Conservation (phyloP, 2,329 filamentous ascomycete genomes). For the Aspergillus latus region DNA sequence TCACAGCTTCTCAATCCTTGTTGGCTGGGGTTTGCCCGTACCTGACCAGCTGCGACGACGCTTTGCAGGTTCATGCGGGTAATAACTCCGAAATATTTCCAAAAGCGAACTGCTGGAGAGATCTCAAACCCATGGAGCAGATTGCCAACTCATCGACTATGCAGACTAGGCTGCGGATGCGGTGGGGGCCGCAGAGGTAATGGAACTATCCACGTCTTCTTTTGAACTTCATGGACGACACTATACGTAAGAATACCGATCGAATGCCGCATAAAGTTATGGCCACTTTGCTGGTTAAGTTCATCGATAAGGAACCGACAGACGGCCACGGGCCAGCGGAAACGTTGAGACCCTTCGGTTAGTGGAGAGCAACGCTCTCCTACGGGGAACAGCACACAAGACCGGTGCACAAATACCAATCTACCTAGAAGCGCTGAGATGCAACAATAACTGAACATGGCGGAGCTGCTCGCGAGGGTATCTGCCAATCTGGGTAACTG, state of each 20-base stretch:
- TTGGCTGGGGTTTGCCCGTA: neutral
- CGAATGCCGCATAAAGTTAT: neutral
- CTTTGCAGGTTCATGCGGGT: neutral
- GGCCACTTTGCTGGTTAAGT: neutral
- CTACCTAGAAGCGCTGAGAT: neutral
- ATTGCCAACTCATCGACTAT: slow-evolving; percentile 10
- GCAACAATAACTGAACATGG: neutral
- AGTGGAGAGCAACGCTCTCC: neutral
- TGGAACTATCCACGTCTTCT: slow-evolving; percentile 18
- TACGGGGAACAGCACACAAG: neutral
- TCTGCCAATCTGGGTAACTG: neutral
- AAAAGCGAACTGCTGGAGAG: too few species aligned
- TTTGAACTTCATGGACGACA: slow-evolving; percentile 10
- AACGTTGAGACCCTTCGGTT: neutral
- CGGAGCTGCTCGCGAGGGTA: neutral
- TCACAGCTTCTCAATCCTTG: slow-evolving; percentile 9
- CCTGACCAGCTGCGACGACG: neutral
- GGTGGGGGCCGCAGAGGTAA: slow-evolving; percentile 13
- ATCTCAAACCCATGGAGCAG: slow-evolving; percentile 1
- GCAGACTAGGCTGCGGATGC: slow-evolving; percentile 17
- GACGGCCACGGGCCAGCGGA: neutral
- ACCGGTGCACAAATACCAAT: neutral
- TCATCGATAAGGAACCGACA: neutral
- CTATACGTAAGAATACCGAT: neutral
- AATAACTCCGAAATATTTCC: neutral